Evolutionary conservation across 179 eudicot genomes (phyloP), one percentile per base, ranked within the genome.

Genomic region (Drosera spatulata): DNA sequence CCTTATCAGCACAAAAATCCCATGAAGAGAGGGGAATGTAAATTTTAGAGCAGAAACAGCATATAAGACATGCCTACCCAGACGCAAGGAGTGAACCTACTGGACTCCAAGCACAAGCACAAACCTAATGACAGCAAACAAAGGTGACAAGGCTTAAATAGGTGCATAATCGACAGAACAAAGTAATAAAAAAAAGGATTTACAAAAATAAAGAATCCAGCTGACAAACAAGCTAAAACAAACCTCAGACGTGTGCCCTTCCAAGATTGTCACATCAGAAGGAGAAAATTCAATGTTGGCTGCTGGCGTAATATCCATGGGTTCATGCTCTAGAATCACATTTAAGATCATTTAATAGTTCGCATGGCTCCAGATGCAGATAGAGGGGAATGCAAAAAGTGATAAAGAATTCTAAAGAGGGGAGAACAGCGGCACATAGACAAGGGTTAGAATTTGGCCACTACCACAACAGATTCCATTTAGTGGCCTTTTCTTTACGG

Each of bases 61-160:
- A 47, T 64, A 55, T 41, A 56, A 39, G 8, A 56, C 50, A 48
- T 13, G 73, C 91, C 67, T 71, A 91, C 98, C 95, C 98, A 51
- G 98, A 88, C 61, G 99, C 99, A 69, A 94, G 96, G 62, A 86
- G 79, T 42, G 89, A 80, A 64, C 96, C 95, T 14, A 75, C 69
- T 64, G 99, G 99, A 77, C 89, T 91, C 99, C 99, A 94, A 11
- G 99, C 94, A 76, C 99, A 90, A 44, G 87, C 95, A 75, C 88
- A 94, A 79, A 94, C 99, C 99, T 94, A 69, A 11, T 44, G 33
- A 8, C 53, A 53, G 39, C 59, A 14, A 14, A 5, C 55, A 6
- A 67, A 51, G 12, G 41, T 58, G 43, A 54, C 44, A 49, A 53
- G 49, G 53, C 7, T 39, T 43, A 55, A 61, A 42, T 39, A 66